A percentile compares a stretch with the other conserved stretches of the same genome.
phyloP scores from a whole-genome alignment of 306 rosid genomes.

The Cucurbita pepo region DNA sequence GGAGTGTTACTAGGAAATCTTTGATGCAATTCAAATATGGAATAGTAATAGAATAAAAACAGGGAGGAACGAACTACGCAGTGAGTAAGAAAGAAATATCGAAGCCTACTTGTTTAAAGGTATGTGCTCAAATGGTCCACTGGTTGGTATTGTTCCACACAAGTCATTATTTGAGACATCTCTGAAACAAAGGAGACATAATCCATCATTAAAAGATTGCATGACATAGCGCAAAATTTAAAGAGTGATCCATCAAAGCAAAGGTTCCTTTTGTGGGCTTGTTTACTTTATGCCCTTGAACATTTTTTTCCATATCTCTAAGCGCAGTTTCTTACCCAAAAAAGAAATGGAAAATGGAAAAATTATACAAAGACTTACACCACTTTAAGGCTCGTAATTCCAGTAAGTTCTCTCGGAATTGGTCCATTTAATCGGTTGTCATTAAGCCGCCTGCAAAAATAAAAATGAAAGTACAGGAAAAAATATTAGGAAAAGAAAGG shows the following conservation, averaged over 20 bases:
- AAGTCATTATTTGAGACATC: conserved; percentile 80
- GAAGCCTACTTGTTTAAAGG: conserved; percentile 63
- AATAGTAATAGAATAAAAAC: background rate
- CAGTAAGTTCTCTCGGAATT: conserved; percentile 58
- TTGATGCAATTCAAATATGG: no score
- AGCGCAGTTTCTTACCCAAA: no score
- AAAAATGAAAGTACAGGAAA: background rate
- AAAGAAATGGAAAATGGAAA: background rate
- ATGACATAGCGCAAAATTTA: background rate
- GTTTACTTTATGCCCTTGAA: no score
- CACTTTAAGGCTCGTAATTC: conserved; percentile 77
- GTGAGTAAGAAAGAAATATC: background rate
- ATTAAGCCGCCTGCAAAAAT: conserved; percentile 60
- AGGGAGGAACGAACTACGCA: background rate
- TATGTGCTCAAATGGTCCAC: conserved; percentile 84
- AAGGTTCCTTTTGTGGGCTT: no score
- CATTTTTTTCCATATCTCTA: no score
- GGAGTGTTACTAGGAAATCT: no score
- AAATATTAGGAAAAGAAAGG: background rate
- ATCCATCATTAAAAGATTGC: background rate
- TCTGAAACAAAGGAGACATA: conserved; percentile 22
- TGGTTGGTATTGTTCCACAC: conserved; percentile 84
- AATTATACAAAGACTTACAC: conserved; percentile 44
- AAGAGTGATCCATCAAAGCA: background rate
- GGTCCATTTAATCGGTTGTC: conserved; percentile 68